Conservation (phyloP, 192 early-diverging fungal species). For the Coemansia sp. region DNA sequence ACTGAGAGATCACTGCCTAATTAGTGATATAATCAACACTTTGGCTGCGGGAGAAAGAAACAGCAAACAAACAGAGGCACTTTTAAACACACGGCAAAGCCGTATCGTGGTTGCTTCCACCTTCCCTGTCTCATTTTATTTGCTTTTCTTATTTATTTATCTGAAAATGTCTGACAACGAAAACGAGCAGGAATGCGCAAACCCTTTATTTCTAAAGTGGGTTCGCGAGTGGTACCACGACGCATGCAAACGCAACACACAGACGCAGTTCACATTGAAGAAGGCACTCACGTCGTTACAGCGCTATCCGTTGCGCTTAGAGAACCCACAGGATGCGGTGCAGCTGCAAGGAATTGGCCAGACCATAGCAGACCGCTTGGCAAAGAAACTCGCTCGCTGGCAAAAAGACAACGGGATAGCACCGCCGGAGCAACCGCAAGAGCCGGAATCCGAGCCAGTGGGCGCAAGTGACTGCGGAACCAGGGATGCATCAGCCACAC, state of each 20-base stretch:
- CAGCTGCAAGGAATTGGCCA: constrained; percentile 69
- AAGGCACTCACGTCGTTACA: constrained; percentile 66
- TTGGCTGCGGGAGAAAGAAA: background rate
- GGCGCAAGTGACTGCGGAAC: background rate
- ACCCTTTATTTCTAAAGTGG: constrained; percentile 69
- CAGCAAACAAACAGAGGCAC: background rate
- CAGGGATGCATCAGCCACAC: background rate
- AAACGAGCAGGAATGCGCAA: constrained; percentile 56
- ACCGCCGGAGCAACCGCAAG: background rate
- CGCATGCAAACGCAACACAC: constrained; percentile 50
- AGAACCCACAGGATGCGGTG: constrained; percentile 60
- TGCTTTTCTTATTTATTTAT: background rate
- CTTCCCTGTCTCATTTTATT: background rate
- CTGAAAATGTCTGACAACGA: constrained; percentile 15
- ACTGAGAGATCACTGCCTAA: background rate
- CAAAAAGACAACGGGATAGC: constrained; percentile 57
- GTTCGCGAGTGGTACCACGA: constrained; percentile 67
- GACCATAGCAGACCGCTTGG: constrained; percentile 54
- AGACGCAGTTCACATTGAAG: constrained; percentile 59
- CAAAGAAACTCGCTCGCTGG: constrained; percentile 56
- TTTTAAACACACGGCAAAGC: background rate
- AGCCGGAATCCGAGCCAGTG: background rate
- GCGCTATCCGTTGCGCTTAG: constrained; percentile 59
- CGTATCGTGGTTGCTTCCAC: background rate
- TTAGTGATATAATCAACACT: background rate